Evolutionary conservation across 768 basidiomycete genomes (phyloP).

Genomic region (Ephemerocybe angulata): DNA sequence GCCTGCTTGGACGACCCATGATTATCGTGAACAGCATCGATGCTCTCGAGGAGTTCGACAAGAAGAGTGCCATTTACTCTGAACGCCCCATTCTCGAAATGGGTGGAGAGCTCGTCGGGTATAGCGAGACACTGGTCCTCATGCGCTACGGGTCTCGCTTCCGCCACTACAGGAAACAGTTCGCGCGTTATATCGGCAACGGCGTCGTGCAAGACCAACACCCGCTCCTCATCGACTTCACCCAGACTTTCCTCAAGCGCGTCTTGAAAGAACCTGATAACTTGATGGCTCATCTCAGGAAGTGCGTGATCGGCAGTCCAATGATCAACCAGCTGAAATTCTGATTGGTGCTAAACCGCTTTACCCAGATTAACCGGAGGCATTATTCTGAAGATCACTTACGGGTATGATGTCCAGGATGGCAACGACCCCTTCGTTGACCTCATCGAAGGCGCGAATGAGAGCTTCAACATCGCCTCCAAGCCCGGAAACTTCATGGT

Average conservation of each 20-base stretch:
- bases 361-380: slow-evolving; percentile 43
- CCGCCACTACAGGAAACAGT: slow-evolving; percentile 41
- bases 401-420: slow-evolving; percentile 55
- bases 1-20: slow-evolving; percentile 41
- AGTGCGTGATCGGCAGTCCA: slow-evolving; percentile 26
- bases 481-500: slow-evolving; percentile 47
- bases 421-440: slow-evolving; percentile 47
- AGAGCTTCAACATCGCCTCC: slow-evolving; percentile 48
- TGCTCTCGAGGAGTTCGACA: slow-evolving; percentile 45
- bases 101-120: slow-evolving; percentile 50
- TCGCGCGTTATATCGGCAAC: slow-evolving; percentile 40
- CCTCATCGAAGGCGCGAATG: slow-evolving; percentile 49
- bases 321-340: neutral
- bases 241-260: slow-evolving; percentile 34
- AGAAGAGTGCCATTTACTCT: slow-evolving; percentile 44
- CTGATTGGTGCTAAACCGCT: slow-evolving; percentile 3
- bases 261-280: slow-evolving; percentile 28
- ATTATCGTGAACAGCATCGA: slow-evolving; percentile 46
- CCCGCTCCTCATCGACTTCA: slow-evolving; percentile 32
- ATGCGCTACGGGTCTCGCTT: slow-evolving; percentile 41
- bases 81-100: slow-evolving; percentile 46
- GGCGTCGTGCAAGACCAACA: slow-evolving; percentile 27
- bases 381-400: slow-evolving; percentile 51
- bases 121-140: slow-evolving; percentile 44
- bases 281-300: slow-evolving; percentile 36